Conservation (phyloP, 768 basidiomycete species). For the Amanita pseudoporphyria region DNA sequence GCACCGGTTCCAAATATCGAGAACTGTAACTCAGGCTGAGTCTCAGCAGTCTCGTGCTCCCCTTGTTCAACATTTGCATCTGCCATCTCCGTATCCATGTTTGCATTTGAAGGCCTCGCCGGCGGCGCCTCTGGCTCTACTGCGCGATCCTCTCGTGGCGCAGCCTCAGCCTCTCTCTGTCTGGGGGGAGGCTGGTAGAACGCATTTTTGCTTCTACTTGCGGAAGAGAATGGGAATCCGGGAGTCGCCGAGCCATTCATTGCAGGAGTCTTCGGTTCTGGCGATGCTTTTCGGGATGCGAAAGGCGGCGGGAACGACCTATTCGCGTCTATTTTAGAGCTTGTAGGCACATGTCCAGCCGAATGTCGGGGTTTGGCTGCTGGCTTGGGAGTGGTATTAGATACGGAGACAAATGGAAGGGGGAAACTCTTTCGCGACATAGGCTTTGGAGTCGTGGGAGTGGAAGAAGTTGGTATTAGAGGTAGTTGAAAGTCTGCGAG, state of each 20-base stretch:
- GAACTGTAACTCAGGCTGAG: conserved; percentile 10
- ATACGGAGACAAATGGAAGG: neutral
- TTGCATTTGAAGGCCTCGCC: conserved; percentile 6
- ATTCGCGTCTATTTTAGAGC: conserved; percentile 13
- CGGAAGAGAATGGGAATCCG: conserved; percentile 31
- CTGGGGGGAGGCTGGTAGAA: conserved; percentile 49
- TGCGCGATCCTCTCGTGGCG: conserved; percentile 8
- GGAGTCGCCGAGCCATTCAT: conserved; percentile 16
- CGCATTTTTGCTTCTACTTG: conserved; percentile 49
- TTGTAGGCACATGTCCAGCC: neutral
- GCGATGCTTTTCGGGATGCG: conserved; percentile 21
- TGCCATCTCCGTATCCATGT: conserved; percentile 15
- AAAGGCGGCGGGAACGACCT: conserved; percentile 17
- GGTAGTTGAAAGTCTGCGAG: conserved; percentile 14
- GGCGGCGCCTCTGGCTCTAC: neutral
- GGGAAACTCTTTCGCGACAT: conserved; percentile 23
- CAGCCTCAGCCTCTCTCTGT: conserved; percentile 19
- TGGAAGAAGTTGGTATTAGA: conserved; percentile 13
- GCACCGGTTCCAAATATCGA: conserved; percentile 17
- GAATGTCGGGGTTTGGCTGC: neutral
- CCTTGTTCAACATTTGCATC: conserved; percentile 11
- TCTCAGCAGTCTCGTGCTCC: conserved; percentile 12
- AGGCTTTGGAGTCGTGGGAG: conserved; percentile 11
- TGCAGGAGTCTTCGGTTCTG: conserved; percentile 16
- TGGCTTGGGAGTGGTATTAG: neutral